phyloP scores from a whole-genome alignment of 2,329 filamentous ascomycete species.

The Didymella arachidicola region DNA sequence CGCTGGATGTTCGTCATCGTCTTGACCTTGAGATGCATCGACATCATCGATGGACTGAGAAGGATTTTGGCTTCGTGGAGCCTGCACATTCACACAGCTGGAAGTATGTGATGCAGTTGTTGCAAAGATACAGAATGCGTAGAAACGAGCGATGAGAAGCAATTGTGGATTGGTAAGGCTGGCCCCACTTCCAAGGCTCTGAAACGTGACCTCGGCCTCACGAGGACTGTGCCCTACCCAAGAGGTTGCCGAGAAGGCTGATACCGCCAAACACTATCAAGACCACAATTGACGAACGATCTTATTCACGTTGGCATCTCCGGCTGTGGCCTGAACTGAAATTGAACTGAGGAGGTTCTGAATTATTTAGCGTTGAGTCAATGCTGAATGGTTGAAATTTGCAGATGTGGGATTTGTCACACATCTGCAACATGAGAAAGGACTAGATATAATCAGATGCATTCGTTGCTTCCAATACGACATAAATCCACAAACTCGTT shows the following conservation, averaged over 20 bases:
- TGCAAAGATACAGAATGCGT: neutral
- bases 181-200: neutral
- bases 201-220: neutral
- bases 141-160: neutral
- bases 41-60: neutral
- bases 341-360: too few species aligned
- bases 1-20: neutral
- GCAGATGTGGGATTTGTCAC: too few species aligned
- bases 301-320: too few species aligned
- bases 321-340: too few species aligned
- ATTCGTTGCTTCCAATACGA: constrained; percentile 4
- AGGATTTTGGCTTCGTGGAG: neutral
- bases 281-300: too few species aligned
- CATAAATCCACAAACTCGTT: neutral
- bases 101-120: neutral
- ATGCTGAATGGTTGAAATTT: too few species aligned
- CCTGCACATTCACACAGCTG: neutral
- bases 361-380: too few species aligned
- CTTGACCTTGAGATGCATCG: neutral
- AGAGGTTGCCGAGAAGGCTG: too few species aligned
- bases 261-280: too few species aligned
- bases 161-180: neutral
- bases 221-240: too few species aligned
- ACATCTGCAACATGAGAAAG: neutral
- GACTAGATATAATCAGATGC: neutral